These are phyloP conservation scores for Monilinia vaccinii-corymbosi DNA, from an alignment of 2,329 filamentous ascomycete genomes.

Conservation along the genomic window DNA sequence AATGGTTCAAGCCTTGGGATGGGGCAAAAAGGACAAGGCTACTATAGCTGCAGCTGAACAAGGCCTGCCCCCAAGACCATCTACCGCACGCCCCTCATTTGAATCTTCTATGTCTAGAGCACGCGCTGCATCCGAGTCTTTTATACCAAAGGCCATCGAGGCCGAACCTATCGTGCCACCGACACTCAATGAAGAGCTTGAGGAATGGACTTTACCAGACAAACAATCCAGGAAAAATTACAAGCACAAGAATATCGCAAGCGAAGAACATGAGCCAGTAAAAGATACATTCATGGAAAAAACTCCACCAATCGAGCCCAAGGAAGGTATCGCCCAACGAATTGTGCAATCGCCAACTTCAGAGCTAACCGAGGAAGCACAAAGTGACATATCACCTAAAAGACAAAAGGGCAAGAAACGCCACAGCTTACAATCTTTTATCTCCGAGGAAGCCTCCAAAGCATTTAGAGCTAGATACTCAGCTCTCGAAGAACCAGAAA, in stretches of 20 bases:
- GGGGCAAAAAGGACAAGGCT: slow-evolving; percentile 7
- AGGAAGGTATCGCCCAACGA: neutral
- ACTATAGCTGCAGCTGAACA: neutral
- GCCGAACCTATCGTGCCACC: neutral
- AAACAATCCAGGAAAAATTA: slow-evolving; percentile 35
- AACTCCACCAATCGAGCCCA: neutral
- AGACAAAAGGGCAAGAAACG: neutral
- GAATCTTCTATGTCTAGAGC: neutral
- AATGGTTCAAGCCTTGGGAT: slow-evolving; percentile 8
- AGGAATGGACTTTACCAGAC: slow-evolving; percentile 15
- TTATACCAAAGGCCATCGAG: neutral
- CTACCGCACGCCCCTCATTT: neutral
- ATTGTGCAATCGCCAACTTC: neutral
- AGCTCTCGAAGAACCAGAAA: neutral
- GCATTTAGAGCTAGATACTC: neutral
- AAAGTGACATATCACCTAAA: neutral
- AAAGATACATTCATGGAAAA: neutral
- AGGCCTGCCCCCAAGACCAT: neutral
- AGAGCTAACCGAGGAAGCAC: neutral
- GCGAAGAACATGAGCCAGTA: neutral
- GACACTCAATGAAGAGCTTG: neutral
- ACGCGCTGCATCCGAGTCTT: neutral
- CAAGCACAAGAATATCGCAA: slow-evolving; percentile 18
- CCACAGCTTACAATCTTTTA: neutral
- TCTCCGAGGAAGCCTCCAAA: neutral